phyloP scores from a whole-genome alignment of 768 basidiomycete genomes.

The Inosperma sp. region DNA sequence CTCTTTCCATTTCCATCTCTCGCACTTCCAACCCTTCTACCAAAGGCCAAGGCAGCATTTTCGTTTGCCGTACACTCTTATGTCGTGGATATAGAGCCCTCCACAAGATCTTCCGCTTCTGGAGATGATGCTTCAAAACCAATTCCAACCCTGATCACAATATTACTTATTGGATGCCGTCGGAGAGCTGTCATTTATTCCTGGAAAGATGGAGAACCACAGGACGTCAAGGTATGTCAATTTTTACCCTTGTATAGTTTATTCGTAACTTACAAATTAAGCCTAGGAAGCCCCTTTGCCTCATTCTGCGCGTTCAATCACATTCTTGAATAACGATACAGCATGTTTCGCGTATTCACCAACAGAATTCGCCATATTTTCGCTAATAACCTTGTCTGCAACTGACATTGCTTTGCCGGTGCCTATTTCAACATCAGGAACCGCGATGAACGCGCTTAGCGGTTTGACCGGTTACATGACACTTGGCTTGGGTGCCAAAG shows the following conservation, averaged over 20 bases:
- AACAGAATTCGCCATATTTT: constrained; percentile 72
- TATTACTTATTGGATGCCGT: constrained; percentile 79
- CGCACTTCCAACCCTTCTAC: constrained; percentile 62
- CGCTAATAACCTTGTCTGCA: constrained; percentile 52
- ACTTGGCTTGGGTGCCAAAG: constrained; percentile 69
- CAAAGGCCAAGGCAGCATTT: constrained; percentile 75
- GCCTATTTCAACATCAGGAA: constrained; percentile 40
- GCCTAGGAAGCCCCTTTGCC: constrained; percentile 76
- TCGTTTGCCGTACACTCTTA: constrained; percentile 74
- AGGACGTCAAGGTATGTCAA: constrained; percentile 59
- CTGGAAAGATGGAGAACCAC: constrained; percentile 81
- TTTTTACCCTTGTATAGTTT: not conserved
- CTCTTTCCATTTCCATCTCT: constrained; percentile 74
- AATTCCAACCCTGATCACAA: constrained; percentile 67
- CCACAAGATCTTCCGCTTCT: constrained; percentile 23
- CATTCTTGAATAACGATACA: constrained; percentile 60
- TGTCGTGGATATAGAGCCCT: constrained; percentile 41
- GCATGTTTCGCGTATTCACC: constrained; percentile 78
- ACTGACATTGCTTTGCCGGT: constrained; percentile 51
- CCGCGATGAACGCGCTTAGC: constrained; percentile 70
- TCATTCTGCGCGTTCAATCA: constrained; percentile 84
- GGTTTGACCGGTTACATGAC: constrained; percentile 85
- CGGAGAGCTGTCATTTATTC: constrained; percentile 80
- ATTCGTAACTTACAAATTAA: not conserved
- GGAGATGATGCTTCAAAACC: constrained; percentile 36